Percentiles rank a stretch among this genome's conserved stretches.
These are phyloP conservation scores for Exophiala sp. DNA, from an alignment of 2,329 filamentous ascomycete genomes.

Conservation along the genomic window DNA sequence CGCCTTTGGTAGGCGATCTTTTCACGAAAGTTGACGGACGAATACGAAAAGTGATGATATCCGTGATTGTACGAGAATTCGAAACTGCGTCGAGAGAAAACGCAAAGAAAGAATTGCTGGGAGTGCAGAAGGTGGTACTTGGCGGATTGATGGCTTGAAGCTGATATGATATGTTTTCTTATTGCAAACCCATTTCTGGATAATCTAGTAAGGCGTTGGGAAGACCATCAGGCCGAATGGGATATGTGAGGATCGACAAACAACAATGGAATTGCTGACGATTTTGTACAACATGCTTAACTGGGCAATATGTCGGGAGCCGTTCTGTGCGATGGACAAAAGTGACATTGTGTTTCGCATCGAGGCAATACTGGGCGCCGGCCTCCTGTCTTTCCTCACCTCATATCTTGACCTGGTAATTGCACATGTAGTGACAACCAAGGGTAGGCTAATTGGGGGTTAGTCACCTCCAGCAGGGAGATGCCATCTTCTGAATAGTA, in stretches of 20 bases:
- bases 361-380: too few relatives aligned
- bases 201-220: constrained; percentile 12
- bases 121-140: constrained; percentile 82
- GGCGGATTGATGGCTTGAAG: constrained; percentile 67
- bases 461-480: too few relatives aligned
- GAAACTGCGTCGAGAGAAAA: constrained; percentile 77
- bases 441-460: too few relatives aligned
- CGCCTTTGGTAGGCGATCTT: constrained; percentile 68
- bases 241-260: not conserved
- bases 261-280: not conserved
- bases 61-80: constrained; percentile 84
- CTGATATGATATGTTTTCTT: not conserved
- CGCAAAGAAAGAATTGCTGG: constrained; percentile 76
- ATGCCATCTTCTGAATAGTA: too few relatives aligned
- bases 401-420: too few relatives aligned
- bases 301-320: not conserved
- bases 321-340: not conserved
- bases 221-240: not conserved
- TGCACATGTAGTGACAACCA: too few relatives aligned
- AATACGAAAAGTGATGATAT: constrained; percentile 83
- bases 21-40: constrained; percentile 86
- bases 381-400: too few relatives aligned
- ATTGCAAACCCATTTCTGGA: constrained; percentile 13
- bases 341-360: too few relatives aligned
- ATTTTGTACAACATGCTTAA: not conserved